These are phyloP conservation scores for Pilobolus umbonatus DNA, from an alignment of 192 early-diverging fungal genomes.

Conservation along the genomic window DNA sequence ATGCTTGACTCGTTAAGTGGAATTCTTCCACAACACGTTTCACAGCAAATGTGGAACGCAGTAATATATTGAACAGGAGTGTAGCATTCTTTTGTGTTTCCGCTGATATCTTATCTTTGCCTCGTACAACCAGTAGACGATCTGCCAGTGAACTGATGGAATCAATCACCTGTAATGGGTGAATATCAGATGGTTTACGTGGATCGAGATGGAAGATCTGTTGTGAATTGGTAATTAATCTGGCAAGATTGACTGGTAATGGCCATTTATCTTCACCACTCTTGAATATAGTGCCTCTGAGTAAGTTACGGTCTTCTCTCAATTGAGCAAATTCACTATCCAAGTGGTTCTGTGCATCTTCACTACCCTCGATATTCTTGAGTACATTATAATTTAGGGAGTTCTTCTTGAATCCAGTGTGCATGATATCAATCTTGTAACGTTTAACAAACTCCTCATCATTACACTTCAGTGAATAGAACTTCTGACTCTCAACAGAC, in stretches of 20 bases:
- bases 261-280: conserved; percentile 74
- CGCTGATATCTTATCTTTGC: conserved; percentile 76
- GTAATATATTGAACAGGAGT: conserved; percentile 79
- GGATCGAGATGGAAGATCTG: conserved; percentile 83
- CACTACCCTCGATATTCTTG: conserved; percentile 66
- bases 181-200: conserved; percentile 77
- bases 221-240: conserved; percentile 87
- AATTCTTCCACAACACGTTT: conserved; percentile 88
- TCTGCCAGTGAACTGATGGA: conserved; percentile 67
- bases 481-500: conserved; percentile 74
- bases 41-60: conserved; percentile 75
- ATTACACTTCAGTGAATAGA: conserved; percentile 65
- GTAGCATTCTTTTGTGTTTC: conserved; percentile 94
- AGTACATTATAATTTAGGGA: conserved; percentile 85
- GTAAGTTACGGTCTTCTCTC: conserved; percentile 62
- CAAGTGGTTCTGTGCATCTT: conserved; percentile 72
- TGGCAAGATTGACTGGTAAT: conserved; percentile 85
- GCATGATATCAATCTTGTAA: conserved; percentile 80
- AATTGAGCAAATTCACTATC: conserved; percentile 89
- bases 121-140: conserved; percentile 75
- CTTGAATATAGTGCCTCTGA: conserved; percentile 79
- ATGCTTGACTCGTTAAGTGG: conserved; percentile 80
- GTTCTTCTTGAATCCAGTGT: conserved; percentile 64
- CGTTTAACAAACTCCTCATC: conserved; percentile 70
- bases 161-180: conserved; percentile 77